A percentile compares a stretch with the other conserved stretches of the same genome.
phyloP scores from a whole-genome alignment of 2,329 filamentous ascomycete species.

The Neoscytalidium dimidiatum region DNA sequence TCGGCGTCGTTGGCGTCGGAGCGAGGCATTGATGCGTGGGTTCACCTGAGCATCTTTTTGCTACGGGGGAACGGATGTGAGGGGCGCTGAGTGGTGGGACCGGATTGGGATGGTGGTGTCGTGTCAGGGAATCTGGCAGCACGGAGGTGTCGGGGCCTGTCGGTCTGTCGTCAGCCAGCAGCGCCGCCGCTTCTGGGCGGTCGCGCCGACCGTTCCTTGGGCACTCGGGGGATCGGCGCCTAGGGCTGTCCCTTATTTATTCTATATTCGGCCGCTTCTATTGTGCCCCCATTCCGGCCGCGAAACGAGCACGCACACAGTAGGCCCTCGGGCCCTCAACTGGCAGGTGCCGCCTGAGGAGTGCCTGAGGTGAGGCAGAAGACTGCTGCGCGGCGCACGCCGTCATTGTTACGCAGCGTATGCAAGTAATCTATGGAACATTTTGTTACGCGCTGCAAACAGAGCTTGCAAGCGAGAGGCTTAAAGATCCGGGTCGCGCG shows the following conservation, averaged over 20 bases:
- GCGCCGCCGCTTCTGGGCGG: slow-evolving; percentile 6
- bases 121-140: slow-evolving; percentile 7
- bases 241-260: slow-evolving; percentile 15
- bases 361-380: not conserved
- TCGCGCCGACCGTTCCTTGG: not conserved
- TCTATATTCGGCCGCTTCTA: slow-evolving; percentile 4
- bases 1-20: slow-evolving; percentile 19
- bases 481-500: not conserved
- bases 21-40: slow-evolving; percentile 15
- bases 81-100: not conserved
- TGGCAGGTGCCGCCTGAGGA: not conserved
- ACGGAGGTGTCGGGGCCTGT: slow-evolving; percentile 7
- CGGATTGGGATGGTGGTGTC: not conserved
- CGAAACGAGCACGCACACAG: not conserved
- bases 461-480: not conserved
- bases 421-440: not conserved
- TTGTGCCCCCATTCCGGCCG: not conserved
- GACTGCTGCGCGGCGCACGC: not conserved
- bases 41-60: slow-evolving; percentile 15
- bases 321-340: no score
- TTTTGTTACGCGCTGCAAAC: not conserved
- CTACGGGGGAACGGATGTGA: not conserved
- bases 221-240: slow-evolving; percentile 13
- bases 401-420: not conserved
- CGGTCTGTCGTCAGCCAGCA: slow-evolving; percentile 7